Percentiles rank a stretch among this genome's conserved stretches.
Conservation (phyloP, 192 early-diverging fungal genomes). For the Funneliformis geosporum region DNA sequence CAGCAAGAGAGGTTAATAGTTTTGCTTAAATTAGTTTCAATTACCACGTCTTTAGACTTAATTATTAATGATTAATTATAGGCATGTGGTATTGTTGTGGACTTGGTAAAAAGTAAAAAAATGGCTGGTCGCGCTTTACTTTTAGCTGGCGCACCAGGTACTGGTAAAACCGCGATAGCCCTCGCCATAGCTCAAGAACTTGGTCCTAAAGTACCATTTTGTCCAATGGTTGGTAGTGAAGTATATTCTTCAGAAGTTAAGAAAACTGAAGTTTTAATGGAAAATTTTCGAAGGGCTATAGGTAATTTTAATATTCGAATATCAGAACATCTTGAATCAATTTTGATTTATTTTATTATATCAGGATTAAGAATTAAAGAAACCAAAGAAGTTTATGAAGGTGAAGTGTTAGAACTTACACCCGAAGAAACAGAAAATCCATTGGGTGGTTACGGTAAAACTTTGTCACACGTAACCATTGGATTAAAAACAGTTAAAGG, state of each 20-base stretch:
- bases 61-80: conserved; percentile 33
- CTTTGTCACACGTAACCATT: conserved; percentile 92
- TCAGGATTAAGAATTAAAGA: conserved; percentile 93
- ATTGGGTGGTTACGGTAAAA: conserved; percentile 96
- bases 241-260: conserved; percentile 98
- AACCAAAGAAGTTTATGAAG: conserved; percentile 99
- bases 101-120: conserved; percentile 92
- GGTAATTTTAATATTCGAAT: conserved; percentile 43
- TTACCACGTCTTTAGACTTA: not conserved
- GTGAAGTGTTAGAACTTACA: conserved; percentile 95
- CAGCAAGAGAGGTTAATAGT: conserved; percentile 81
- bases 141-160: conserved; percentile 94
- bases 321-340: not conserved
- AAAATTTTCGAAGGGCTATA: conserved; percentile 97
- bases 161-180: conserved; percentile 97
- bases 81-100: conserved; percentile 92
- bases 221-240: conserved; percentile 98
- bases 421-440: conserved; percentile 99
- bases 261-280: conserved; percentile 99
- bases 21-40: not conserved
- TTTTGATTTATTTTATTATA: not conserved
- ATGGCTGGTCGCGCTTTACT: conserved; percentile 96
- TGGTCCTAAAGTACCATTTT: conserved; percentile 98
- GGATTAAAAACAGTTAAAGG: conserved; percentile 99
- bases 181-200: conserved; percentile 96